Evolutionary conservation across 768 basidiomycete genomes (phyloP), one percentile per base, ranked within the genome.

Genomic region (Nevesoporus exiguus): DNA sequence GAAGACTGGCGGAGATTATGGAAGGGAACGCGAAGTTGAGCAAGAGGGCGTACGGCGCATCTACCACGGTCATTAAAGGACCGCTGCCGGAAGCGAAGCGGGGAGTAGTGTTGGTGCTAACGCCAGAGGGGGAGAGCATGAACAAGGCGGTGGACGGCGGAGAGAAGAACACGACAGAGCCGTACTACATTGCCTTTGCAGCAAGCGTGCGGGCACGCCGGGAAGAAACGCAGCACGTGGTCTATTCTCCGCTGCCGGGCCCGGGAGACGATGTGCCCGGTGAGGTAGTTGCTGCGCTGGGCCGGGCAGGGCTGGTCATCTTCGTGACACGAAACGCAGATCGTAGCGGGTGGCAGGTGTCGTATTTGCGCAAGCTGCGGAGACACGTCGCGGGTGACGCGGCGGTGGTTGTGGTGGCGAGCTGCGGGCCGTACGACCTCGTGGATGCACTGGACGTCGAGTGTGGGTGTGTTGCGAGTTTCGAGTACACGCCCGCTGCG

Each of bases 361-460:
- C 71, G 11, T 70, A 72, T 36, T 57, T 85, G 50, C 63, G 44
- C 55, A 59, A 33, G 57, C 76, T 37, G 41, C 69, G 19, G 55
- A 45, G 31, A 21, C 59, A 49, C 62, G 41, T 67, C 54, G 19
- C 51, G 8, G n/a, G 7, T 3, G 50, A 29, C 1, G 61, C 69
- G 17, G 70, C 71, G 17, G 66, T 84, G 31, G 72, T 84, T 1
- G 64, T 86, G 14, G 56, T 88, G 0, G 77, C 82, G 19, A 85
- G 81, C 34, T 85, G 85, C 61, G 80, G 77, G n/a, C 86, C 86
- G 27, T 88, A 87, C 59, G 85, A 88, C 56, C 52, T 84, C 11
- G 68, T 75, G 25, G 51, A 51, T 15, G 59, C 60, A 67, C 14
- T 39, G 5, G 63, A 69, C 11, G 55, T 60, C 2, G 63, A 58